These are phyloP conservation scores for Capsicum chinense DNA, from an alignment of 257 asterid species.

Conservation along the genomic window DNA sequence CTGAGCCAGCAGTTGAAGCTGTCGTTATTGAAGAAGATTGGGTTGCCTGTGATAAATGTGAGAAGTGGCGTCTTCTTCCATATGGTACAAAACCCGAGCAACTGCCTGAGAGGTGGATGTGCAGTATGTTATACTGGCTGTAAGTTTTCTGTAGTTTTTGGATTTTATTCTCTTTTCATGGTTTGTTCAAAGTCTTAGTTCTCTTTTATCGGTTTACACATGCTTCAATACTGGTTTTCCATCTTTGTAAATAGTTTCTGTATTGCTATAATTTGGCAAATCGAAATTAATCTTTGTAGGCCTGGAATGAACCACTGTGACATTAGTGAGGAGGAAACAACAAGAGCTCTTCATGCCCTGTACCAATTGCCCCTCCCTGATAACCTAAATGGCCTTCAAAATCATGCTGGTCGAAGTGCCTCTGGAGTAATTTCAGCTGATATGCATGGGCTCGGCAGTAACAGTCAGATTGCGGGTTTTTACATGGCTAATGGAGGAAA, in stretches of 20 bases:
- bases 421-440: conserved; percentile 51
- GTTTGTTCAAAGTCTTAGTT: background rate
- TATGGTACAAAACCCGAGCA: conserved; percentile 56
- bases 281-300: conserved; percentile 52
- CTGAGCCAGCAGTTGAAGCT: conserved; percentile 50
- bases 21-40: conserved; percentile 64
- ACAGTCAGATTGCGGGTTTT: conserved; percentile 41
- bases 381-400: conserved; percentile 48
- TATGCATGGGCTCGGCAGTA: conserved; percentile 39
- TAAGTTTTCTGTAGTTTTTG: conserved; percentile 51
- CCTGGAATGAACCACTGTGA: conserved; percentile 88
- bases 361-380: conserved; percentile 55
- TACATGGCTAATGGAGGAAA: conserved; percentile 42
- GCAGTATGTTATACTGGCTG: conserved; percentile 96
- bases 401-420: conserved; percentile 43
- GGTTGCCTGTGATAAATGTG: conserved; percentile 81
- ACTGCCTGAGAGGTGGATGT: conserved; percentile 77
- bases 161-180: background rate
- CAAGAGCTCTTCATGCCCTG: conserved; percentile 59
- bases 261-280: conserved; percentile 1
- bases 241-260: background rate
- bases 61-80: conserved; percentile 86
- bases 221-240: background rate
- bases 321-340: conserved; percentile 72
- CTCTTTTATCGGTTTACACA: background rate